phyloP scores from a whole-genome alignment of 768 basidiomycete species.

The Leucosporidium creatinivorum region DNA sequence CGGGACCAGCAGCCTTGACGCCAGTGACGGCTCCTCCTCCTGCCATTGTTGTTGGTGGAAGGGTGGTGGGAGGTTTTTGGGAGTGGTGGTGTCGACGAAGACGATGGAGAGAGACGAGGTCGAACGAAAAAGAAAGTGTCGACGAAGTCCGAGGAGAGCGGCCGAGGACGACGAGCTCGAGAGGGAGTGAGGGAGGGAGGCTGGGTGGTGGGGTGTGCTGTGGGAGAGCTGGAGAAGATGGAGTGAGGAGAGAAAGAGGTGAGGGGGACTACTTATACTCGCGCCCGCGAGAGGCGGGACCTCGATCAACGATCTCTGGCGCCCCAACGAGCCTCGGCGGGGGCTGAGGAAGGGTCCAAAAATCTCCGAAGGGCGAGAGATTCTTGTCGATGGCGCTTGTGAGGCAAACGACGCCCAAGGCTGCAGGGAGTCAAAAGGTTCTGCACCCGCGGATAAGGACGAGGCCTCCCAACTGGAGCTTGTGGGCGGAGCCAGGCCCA shows the following conservation, averaged over 20 bases:
- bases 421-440: neutral
- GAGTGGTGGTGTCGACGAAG: constrained; percentile 43
- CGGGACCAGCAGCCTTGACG: constrained; percentile 47
- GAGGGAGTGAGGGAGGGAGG: constrained; percentile 47
- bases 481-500: too few relatives aligned
- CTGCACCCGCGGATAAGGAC: too few relatives aligned
- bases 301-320: neutral
- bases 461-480: too few relatives aligned
- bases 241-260: neutral
- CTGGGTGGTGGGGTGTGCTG: constrained; percentile 50
- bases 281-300: neutral
- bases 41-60: constrained; percentile 30
- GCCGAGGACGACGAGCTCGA: too few relatives aligned
- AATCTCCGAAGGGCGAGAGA: neutral
- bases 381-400: neutral
- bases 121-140: too few relatives aligned
- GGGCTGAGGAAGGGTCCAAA: neutral
- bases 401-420: neutral
- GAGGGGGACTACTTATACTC: neutral
- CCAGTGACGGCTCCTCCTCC: constrained; percentile 36
- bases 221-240: constrained; percentile 51
- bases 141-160: too few relatives aligned
- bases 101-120: constrained; percentile 37
- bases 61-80: constrained; percentile 57
- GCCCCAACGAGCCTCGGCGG: neutral